Percentiles rank a stretch among this genome's conserved stretches.
Evolutionary conservation across 495 filamentous ascomycete species (phyloP).

Genomic region (Daldinia loculata): DNA sequence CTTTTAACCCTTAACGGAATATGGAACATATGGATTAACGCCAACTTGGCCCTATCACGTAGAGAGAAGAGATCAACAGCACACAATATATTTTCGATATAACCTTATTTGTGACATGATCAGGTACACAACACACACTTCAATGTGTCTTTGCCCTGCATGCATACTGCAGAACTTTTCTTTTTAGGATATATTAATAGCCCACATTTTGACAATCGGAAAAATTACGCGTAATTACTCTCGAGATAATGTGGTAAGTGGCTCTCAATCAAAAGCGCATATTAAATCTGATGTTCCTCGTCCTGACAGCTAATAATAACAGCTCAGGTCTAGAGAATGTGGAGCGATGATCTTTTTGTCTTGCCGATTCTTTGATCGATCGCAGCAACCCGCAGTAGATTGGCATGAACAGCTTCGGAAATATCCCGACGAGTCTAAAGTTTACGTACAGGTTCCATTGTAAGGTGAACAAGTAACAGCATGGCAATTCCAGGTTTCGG

Average conservation of each 20-base stretch:
- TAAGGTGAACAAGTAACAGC: not conserved
- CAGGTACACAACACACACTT: not conserved
- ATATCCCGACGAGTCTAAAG: not conserved
- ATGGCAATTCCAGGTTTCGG: not conserved
- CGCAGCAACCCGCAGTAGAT: not conserved
- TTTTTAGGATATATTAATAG: not conserved
- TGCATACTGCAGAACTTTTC: not conserved
- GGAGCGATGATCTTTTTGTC: not conserved
- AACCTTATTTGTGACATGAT: conserved; percentile 2
- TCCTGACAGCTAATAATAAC: not conserved
- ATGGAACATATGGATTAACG: not conserved
- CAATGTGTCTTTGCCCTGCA: not conserved
- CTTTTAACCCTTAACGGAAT: conserved; percentile 8
- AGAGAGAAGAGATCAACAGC: not conserved
- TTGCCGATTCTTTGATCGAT: not conserved
- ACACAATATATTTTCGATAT: not conserved
- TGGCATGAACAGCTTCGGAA: not conserved
- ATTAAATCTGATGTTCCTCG: conserved; percentile 4
- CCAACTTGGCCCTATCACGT: not conserved
- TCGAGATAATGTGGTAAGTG: not conserved
- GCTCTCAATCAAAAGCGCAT: not conserved
- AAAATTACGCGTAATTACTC: not conserved
- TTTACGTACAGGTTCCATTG: not conserved
- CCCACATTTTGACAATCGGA: not conserved
- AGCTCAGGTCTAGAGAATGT: not conserved